Evolutionary conservation across 306 rosid species (phyloP), one percentile per base, ranked within the genome.

Genomic region (Crataegus laevigata): DNA sequence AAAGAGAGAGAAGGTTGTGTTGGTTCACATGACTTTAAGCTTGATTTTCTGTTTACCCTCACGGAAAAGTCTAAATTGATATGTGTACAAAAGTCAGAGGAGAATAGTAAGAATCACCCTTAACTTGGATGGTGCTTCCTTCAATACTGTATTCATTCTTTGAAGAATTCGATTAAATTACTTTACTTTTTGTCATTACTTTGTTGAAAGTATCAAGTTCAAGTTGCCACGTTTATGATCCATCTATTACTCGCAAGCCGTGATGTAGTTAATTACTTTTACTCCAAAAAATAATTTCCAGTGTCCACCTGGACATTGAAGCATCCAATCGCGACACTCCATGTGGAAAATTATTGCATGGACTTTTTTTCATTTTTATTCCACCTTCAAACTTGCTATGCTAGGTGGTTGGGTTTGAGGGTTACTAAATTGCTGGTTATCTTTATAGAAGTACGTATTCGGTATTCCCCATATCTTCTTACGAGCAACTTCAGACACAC

Each of bases 181-280:
- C 43, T 64, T 32, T 65, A 15, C 40, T 24, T 24, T 22, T 55
- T 55, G 73, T 63, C 57, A 10, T 55, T 55, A 8, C 24, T 60
- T 14, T 14, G 51, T 32, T 47, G 34, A 32, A 59, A 68, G 26
- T 26, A 71, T 18, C 58, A 45, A 43, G 72, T 19, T 50, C 76
- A 76, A 61, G 77, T 66, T 54, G 75, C 79, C 70, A 75, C 83
- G 43, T 25, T 2, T 47, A 15, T 32, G 36, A 32, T 32, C 36
- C 1, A 5, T 75, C 60, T 1, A 11, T 24, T 4, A 19, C 60
- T 32, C 54, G 28, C 38, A 58, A 68, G 32, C 11, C n/a, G 40
- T 28, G 77, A 22, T 30, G 68, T 18, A 1, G 11, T 30, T 18
- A 1, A 7, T 30, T 17, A 14, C 73, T 77, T 82, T 55, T 74